Evolutionary conservation across 192 early-diverging fungal genomes (phyloP).

Genomic region (Kickxella alabastrina): DNA sequence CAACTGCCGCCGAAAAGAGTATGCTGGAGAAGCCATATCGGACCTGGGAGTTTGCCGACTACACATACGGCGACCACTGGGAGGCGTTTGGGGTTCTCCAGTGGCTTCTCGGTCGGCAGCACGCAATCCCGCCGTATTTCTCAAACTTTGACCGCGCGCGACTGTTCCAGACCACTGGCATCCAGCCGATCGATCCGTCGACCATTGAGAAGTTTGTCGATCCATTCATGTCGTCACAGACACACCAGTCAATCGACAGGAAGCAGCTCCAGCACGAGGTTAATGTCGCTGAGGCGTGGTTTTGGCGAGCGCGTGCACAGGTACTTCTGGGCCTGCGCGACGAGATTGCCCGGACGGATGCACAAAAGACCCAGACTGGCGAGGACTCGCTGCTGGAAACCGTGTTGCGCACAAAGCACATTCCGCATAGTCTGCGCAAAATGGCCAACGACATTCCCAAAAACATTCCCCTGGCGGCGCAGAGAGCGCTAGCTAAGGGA

Average conservation of each 20-base stretch:
- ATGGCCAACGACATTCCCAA: constrained; percentile 52
- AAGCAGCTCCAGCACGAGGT: constrained; percentile 40
- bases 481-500: constrained; percentile 41
- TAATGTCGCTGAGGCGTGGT: constrained; percentile 58
- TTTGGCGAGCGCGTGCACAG: constrained; percentile 60
- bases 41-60: constrained; percentile 49
- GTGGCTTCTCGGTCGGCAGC: constrained; percentile 54
- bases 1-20: constrained; percentile 29
- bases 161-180: constrained; percentile 55
- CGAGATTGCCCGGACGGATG: constrained; percentile 30
- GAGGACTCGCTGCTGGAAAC: constrained; percentile 24
- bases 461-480: constrained; percentile 50
- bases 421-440: constrained; percentile 48
- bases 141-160: constrained; percentile 52
- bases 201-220: constrained; percentile 55
- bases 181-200: constrained; percentile 55
- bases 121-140: constrained; percentile 53
- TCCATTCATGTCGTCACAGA: constrained; percentile 31
- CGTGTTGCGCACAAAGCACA: constrained; percentile 22
- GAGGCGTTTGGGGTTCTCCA: constrained; percentile 54
- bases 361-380: not conserved
- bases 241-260: constrained; percentile 14
- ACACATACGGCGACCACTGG: constrained; percentile 49
- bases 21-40: constrained; percentile 53
- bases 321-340: constrained; percentile 52